Base-by-base conservation (phyloP, 805 yeast genomes). In the Cyberlindnera mississippiensis region DNA sequence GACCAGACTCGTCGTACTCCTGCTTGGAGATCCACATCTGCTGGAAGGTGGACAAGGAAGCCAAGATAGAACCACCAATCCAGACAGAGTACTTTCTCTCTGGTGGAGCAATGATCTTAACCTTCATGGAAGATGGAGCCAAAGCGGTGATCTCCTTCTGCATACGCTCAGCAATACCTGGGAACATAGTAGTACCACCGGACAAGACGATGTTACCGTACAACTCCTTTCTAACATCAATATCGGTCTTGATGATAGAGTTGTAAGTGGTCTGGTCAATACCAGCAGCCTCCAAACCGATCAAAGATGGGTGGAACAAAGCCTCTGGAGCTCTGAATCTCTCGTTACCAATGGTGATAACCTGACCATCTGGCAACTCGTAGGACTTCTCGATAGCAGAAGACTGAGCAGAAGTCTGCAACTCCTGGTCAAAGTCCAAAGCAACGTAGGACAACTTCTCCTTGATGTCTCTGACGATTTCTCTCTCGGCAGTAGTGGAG, bases 11-110 rank as follows among this genome's bases (percentile, higher is more conserved):
- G 83, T 93, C 99, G 85, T 93, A 93, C 81, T 93, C 99, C 80
- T 93, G 98, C 83, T 93, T 93, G 68, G 98, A 90, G 86, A 93
- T 89, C 99, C 99, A 93, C 98, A 93, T 91, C 78, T 93, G 98
- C 82, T 93, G 98, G 97, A 93, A 93, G 71, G 99, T 93, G 52
- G 96, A 87, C 71, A 93, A 83, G 48, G 97, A 89, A 57, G 99
- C 96, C 73, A 93, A 83, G 67, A 93, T 93, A 61, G 98, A 93
- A 78, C 99, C 99, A 82, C 99, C 99, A 57, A 93, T 93, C 99
- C 99, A 93, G 76, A 90, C 96, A 64, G 96, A 86, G 85, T 86
- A 93, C 76, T 93, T 93, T 76, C 99, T 85, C 76, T 93, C 99
- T 59, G 98, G 98, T 59, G 98, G 96, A 69, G 99, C 99, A 69